Evolutionary conservation across 75 land plant species (phyloP).

Genomic region (Sequoia sempervirens): DNA sequence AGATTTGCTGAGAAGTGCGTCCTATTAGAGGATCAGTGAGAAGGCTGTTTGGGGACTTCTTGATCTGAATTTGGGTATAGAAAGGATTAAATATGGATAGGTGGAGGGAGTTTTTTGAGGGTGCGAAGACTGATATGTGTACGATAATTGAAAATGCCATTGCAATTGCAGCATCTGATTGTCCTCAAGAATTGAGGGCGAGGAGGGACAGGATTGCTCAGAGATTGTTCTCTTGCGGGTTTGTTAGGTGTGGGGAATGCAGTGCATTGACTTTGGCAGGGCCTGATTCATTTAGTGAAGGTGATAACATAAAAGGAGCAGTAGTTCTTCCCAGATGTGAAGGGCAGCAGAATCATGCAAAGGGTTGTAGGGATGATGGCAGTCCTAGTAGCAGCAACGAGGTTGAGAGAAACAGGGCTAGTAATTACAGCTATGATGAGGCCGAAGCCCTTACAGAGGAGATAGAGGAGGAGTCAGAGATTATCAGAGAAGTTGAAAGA

Average conservation of each 20-base stretch:
- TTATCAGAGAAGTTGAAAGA: conserved; percentile 9
- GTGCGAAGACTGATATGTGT: conserved; percentile 33
- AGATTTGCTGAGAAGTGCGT: not conserved
- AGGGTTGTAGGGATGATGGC: not conserved
- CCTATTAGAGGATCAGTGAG: not conserved
- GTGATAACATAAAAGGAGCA: not conserved
- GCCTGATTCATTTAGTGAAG: conserved; percentile 4
- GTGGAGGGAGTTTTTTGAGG: conserved; percentile 29
- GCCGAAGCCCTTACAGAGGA: conserved; percentile 22
- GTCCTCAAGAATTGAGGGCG: conserved; percentile 29
- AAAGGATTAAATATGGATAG: conserved; percentile 8
- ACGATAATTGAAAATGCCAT: conserved; percentile 34
- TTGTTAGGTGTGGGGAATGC: conserved; percentile 9
- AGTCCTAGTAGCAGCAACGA: conserved; percentile 12
- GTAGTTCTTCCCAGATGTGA: conserved; percentile 4
- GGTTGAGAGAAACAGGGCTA: not conserved
- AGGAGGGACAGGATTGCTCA: conserved; percentile 40
- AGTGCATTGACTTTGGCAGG: conserved; percentile 8
- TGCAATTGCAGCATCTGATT: conserved; percentile 26
- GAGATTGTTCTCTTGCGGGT: conserved; percentile 21
- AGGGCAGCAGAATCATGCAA: not conserved
- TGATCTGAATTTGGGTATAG: conserved; percentile 1
- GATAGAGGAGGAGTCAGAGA: conserved; percentile 15
- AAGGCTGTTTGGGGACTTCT: not conserved
- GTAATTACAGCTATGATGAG: conserved; percentile 14